Conservation (phyloP, 2,329 filamentous ascomycete species). For the Microsporum canis region DNA sequence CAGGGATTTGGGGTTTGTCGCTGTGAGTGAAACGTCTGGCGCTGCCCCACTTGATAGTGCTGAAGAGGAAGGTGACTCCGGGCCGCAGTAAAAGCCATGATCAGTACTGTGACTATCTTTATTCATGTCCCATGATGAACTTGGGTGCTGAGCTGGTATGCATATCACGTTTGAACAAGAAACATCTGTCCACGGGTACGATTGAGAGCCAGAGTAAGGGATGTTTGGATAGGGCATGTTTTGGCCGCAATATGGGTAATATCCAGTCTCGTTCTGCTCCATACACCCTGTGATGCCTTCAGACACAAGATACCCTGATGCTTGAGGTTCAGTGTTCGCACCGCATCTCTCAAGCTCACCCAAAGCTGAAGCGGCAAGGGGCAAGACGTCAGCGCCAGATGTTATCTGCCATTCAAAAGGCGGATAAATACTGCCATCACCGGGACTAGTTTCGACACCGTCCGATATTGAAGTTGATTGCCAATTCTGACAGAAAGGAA, state of each 20-base stretch:
- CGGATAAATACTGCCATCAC: neutral
- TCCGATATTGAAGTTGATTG: neutral
- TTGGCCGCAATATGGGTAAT: neutral
- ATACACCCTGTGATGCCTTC: neutral
- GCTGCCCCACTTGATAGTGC: constrained; percentile 5
- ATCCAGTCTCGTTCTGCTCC: neutral
- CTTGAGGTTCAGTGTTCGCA: neutral
- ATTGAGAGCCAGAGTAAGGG: neutral
- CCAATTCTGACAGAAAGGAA: neutral
- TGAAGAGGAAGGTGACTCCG: constrained; percentile 9
- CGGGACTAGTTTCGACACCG: neutral
- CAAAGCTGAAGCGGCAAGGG: neutral
- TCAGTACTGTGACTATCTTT: neutral
- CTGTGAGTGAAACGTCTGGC: neutral
- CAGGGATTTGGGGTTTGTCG: neutral
- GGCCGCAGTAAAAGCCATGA: constrained; percentile 7
- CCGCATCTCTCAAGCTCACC: neutral
- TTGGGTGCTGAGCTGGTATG: neutral
- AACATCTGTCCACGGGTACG: neutral
- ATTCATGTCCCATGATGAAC: neutral
- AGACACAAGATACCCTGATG: neutral
- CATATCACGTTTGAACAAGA: neutral
- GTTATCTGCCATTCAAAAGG: neutral
- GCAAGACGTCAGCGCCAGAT: neutral
- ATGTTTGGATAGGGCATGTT: neutral